Evolutionary conservation across 2,329 filamentous ascomycete genomes (phyloP), one percentile per base, ranked within the genome.

Genomic region (Fusarium napiforme): DNA sequence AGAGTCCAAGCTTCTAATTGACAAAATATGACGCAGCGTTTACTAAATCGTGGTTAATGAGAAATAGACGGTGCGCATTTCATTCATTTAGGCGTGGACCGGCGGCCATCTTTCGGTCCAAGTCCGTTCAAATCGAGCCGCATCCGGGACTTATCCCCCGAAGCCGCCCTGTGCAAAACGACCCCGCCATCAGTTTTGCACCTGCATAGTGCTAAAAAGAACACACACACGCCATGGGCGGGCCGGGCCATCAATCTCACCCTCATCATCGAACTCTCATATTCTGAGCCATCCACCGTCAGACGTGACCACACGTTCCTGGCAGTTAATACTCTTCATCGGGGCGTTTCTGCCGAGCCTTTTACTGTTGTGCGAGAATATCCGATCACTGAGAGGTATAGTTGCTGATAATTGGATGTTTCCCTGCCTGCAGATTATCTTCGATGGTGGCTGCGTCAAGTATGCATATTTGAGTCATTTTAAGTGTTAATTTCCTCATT

Each of bases 401-500:
- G 58, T 64, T 45, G 47, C 55, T 61, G 39, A 47, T 55, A 49
- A 43, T 43, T 36, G 58, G 42, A 46, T 47, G 57, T 46, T 60
- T 58, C 56, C 69, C 43, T 67, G 23, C 53, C 30, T 62, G 57
- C 56, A 72, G 49, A 70, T 57, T 66, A 56, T 73, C 71, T 61
- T 75, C 67, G 67, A 62, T 60, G 60, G 67, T 70, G 72, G 67
- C 74, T 75, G 74, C 72, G 66, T 73, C 65, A 60, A 69, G 28
- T 39, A 69, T 46, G 26, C 49, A 47, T 64, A 40, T 59, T 56
- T 76, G 74, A 76, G 74, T 73, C 72, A 76, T 77, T 76, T 76
- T 76, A 55, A 56, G 57, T 52, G 34, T 14, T 37, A 49, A 43
- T 36, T 58, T 23, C 42, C 19, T 53, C 37, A 46, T 64, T 23